These are phyloP conservation scores for Dryas drummondii DNA, from an alignment of 306 rosid species.

Conservation along the genomic window DNA sequence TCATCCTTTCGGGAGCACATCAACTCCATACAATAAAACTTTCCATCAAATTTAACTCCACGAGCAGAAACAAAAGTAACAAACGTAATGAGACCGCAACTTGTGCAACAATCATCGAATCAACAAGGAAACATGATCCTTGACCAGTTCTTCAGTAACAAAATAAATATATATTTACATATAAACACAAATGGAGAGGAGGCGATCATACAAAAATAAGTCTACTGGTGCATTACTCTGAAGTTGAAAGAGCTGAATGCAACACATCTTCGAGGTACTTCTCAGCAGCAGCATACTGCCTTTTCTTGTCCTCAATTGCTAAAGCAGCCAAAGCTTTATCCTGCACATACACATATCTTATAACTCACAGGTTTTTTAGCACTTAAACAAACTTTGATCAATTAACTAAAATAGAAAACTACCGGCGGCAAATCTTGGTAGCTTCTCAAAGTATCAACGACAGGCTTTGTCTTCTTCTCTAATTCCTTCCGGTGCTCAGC, in stretches of 20 bases:
- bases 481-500: slow-evolving; percentile 87
- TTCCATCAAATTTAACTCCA: neutral
- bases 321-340: slow-evolving; percentile 97
- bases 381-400: slow-evolving; percentile 2
- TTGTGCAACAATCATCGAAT: neutral
- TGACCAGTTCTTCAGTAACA: neutral
- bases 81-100: neutral
- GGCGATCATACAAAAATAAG: neutral
- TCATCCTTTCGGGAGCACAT: too few relatives aligned
- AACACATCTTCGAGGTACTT: slow-evolving; percentile 89
- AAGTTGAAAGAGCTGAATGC: slow-evolving; percentile 75
- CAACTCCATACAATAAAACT: neutral
- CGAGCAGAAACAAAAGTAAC: too few relatives aligned
- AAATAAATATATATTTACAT: neutral
- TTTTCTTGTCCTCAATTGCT: slow-evolving; percentile 96
- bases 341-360: slow-evolving; percentile 40
- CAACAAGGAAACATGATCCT: neutral
- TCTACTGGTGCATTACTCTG: slow-evolving; percentile 33
- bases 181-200: neutral
- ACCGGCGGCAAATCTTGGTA: slow-evolving; percentile 97
- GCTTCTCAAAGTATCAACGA: slow-evolving; percentile 82
- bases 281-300: slow-evolving; percentile 88
- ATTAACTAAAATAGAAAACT: neutral
- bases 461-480: slow-evolving; percentile 94
- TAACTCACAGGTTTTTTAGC: neutral